Evolutionary conservation across 768 basidiomycete genomes (phyloP), one percentile per base, ranked within the genome.

Genomic region (Daedaleopsis nitida): DNA sequence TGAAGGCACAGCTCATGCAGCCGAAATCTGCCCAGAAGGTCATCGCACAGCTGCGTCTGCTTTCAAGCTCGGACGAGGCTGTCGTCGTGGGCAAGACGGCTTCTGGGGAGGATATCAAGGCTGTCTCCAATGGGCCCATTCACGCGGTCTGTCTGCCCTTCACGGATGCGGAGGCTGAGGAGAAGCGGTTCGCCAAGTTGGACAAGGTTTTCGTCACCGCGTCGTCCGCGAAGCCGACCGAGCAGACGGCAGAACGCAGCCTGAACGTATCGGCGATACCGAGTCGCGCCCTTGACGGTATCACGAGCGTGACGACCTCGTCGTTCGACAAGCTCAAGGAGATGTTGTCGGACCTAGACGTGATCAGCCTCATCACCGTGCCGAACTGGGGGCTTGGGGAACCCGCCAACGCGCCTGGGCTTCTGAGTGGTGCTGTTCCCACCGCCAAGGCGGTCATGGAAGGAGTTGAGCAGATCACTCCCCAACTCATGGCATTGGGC

Each of bases 381-480:
- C 84, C 89, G 1, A 83, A 88, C 67, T 73, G 91, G 61, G 92
- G 92, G 14, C 73, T 92, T 1, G 91, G 90, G 17, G 83, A 88
- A 66, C 85, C 89, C n/a, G 88, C 80, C n/a, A 79, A 84, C 64
- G 85, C 82, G 1, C 70, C 78, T 10, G 91, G 91, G 2, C 69
- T 92, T 16, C 77, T 94, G 32, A 83, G 88, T 14, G 92, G 92
- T 6, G 83, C 91, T 3, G 72, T 94, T 13, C 92, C 92, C 5
- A 91, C 87, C 2, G 82, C 91, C 5, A 84, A 85, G 73, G 85
- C 89, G 0, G 81, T 94, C 32, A 72, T 89, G 19, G 78, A 83
- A 5, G 92, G 92, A 7, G 75, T 91, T 8, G 77, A 83, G 62
- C 80, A 87, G 69, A 81, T 93, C 47, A 92, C 91, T 0, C 90